phyloP scores from a whole-genome alignment of 1,284 basidiomycete species.

The Fomitopsis schrenkii region DNA sequence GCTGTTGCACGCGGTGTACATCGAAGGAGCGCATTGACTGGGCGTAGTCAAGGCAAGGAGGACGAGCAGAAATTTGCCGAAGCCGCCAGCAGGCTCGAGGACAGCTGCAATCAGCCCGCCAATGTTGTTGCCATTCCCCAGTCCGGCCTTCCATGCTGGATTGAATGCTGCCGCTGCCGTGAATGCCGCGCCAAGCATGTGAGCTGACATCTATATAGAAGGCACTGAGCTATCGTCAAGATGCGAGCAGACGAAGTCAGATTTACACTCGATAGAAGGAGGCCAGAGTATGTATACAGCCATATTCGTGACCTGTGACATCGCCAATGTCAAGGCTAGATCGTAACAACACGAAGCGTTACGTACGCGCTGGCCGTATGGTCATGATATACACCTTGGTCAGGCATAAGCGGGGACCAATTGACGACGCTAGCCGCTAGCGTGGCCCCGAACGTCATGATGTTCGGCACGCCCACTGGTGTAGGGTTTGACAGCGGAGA shows the following conservation, averaged over 20 bases:
- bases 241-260: not conserved
- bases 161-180: slow-evolving; percentile 57
- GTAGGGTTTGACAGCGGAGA: slow-evolving; percentile 21
- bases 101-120: slow-evolving; percentile 44
- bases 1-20: slow-evolving; percentile 75
- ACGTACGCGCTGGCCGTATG: slow-evolving; percentile 44
- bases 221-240: not conserved
- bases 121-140: slow-evolving; percentile 51
- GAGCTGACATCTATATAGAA: slow-evolving; percentile 52
- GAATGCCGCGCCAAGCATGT: slow-evolving; percentile 64
- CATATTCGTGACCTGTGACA: slow-evolving; percentile 47
- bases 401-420: slow-evolving; percentile 55
- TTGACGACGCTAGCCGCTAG: slow-evolving; percentile 46
- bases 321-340: not conserved
- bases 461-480: slow-evolving; percentile 26
- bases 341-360: slow-evolving; percentile 11
- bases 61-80: slow-evolving; percentile 59
- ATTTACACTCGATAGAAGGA: slow-evolving; percentile 53
- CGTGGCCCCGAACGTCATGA: slow-evolving; percentile 31
- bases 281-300: slow-evolving; percentile 60
- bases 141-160: slow-evolving; percentile 54
- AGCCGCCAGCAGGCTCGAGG: slow-evolving; percentile 42
- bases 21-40: slow-evolving; percentile 64
- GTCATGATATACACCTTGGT: slow-evolving; percentile 50
- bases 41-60: slow-evolving; percentile 51